Base-by-base conservation (phyloP, 2,329 filamentous ascomycete species). In the Colletotrichum sp. region DNA sequence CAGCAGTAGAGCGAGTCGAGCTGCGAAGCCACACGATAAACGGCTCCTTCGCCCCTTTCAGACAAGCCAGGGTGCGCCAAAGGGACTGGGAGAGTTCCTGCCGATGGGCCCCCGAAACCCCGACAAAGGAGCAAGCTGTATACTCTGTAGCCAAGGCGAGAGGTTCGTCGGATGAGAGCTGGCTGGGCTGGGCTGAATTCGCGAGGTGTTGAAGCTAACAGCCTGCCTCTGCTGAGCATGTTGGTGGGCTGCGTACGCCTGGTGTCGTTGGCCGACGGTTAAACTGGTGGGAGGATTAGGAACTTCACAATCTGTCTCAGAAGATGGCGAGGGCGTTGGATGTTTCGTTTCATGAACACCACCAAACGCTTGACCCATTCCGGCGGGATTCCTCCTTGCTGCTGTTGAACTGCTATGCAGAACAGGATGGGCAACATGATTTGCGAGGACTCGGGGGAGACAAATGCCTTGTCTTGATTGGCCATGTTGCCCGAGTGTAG, bases 281-380 rank as follows among this genome's bases (percentile, higher is more conserved):
- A 73, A 73, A 34, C 69, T 68, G 70, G 63, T 68, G 55, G 63
- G 34, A 49, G 64, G 36, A 68, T 26, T 10, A 16, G 68, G 30
- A 72, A 36, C 55, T 39, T 26, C 28, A 63, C 12, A 13, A 24
- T 28, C 16, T 76, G 70, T 76, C 73, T 76, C 73, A 76, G 73
- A 73, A 24, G 32, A 21, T 63, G 13, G 44, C n/a, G 64, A 68
- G 32, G 73, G 73, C 70, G 73, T 68, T 73, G 73, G 21, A 34
- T 73, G 70, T 76, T 72, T 76, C 70, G 70, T 76, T 76, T 73
- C 73, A 76, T 64, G 34, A 76, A 26, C 70, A 65, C 24, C 63
- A 55, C 55, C 32, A 18, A 64, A 65, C 73, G 70, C 73, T 73
- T 73, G 49, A 24, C 73, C 70, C 16, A n/a, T 73, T 76, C 36